Conservation (phyloP, 2,329 filamentous ascomycete genomes). For the Xylaria sp. region DNA sequence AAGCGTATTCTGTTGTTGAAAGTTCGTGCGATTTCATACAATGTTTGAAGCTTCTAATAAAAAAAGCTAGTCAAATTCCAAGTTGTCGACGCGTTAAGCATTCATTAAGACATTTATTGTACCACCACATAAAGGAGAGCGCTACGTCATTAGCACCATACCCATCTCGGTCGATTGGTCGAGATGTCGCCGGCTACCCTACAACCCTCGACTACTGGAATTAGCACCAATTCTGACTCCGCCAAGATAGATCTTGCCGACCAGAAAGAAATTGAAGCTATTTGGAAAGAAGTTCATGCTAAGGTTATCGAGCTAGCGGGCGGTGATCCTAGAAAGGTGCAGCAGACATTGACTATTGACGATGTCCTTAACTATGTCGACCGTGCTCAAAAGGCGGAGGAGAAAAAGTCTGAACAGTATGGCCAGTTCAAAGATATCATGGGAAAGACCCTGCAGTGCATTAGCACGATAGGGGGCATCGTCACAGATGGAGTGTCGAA, state of each 20-base stretch:
- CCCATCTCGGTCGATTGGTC: background rate
- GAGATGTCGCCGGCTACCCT: constrained; percentile 43
- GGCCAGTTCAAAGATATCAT: constrained; percentile 46
- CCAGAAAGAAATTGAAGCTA: constrained; percentile 49
- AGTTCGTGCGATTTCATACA: background rate
- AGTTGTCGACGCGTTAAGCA: background rate
- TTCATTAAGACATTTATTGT: background rate
- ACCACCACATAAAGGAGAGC: background rate
- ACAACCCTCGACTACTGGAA: constrained; percentile 32
- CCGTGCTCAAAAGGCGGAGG: constrained; percentile 42
- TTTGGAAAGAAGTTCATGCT: constrained; percentile 51
- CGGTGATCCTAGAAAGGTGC: constrained; percentile 45
- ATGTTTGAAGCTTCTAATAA: background rate
- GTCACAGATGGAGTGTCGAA: constrained; percentile 48
- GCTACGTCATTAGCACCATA: background rate
- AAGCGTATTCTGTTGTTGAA: background rate
- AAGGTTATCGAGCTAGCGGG: constrained; percentile 51
- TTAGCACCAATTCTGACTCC: constrained; percentile 33
- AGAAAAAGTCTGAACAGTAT: constrained; percentile 49
- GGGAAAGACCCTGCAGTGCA: constrained; percentile 50
- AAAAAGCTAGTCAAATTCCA: background rate
- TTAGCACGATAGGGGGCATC: constrained; percentile 51
- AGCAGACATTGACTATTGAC: constrained; percentile 47
- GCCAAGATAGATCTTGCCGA: constrained; percentile 44
- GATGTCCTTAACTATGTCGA: constrained; percentile 49